Evolutionary conservation across 441 rosid genomes (phyloP), one percentile per base, ranked within the genome.

Genomic region (Eruca vesicaria): DNA sequence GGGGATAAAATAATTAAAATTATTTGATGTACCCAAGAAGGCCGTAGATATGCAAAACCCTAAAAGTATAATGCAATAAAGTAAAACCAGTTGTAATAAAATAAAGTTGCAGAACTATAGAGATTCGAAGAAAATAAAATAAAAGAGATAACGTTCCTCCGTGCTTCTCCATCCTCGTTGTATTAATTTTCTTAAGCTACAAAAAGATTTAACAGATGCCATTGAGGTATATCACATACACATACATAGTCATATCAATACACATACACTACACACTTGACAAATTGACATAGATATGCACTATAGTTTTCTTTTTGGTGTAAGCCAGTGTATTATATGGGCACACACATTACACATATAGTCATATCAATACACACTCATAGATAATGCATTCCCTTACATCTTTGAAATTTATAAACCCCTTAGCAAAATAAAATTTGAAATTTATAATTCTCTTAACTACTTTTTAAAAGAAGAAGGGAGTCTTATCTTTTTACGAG

Each of bases 171-270:
- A 68, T 67, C 73, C 70, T 67, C 81, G 63, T 63, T 62, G 57
- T 66, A 72, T 41, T 31, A 56, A 28, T 72, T 72, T 72, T 67
- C 60, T 55, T 66, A 66, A 58, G 63, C 80, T 59, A 72, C 68
- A 48, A 77, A 77, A 60, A 78, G 76, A 73, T 67, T 72, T 72
- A 41, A 6, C 62, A 78, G 77, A 68, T 78, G 78, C 70, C 81
- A 78, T 72, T 67, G 33, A 78, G 73, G 68, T 68, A 41, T 61
- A 60, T 67, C 67, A 64, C 57, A 43, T 55, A 28, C 55, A 48
- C 55, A 48, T 7, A 48, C 21, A 48, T 48, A 48, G 20, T 48
- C 55, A 48, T 48, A 48, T 48, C 55, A 48, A 48, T 48, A 48
- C 55, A 33, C 36, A 33, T 33, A 33, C 41, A n/a, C n/a, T n/a